phyloP scores from a whole-genome alignment of 129 eudicot species.

The sunflower (Helianthus annuus) region DNA sequence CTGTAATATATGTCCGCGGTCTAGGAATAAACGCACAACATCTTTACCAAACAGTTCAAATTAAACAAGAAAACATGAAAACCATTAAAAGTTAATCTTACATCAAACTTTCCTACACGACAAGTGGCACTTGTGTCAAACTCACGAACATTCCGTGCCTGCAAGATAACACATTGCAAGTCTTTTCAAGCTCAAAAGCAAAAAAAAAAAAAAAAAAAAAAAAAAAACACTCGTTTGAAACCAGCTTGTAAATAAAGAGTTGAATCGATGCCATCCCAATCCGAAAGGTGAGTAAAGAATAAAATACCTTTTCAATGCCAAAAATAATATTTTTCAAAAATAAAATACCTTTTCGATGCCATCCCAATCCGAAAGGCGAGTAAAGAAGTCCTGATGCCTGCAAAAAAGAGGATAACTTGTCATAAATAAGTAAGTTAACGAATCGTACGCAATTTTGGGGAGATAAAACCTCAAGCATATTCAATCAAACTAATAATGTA shows the following conservation, averaged over 20 bases:
- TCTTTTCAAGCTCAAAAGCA: background rate
- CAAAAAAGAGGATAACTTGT: constrained; percentile 14
- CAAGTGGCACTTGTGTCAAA: constrained; percentile 84
- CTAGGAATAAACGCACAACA: constrained; percentile 38
- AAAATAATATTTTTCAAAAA: too few relatives aligned
- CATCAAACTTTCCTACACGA: constrained; percentile 70
- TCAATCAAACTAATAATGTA: background rate
- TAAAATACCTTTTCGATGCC: constrained; percentile 68
- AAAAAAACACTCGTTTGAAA: too few relatives aligned
- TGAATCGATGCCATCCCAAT: too few relatives aligned
- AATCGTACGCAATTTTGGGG: background rate
- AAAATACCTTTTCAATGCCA: too few relatives aligned
- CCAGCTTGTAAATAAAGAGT: too few relatives aligned
- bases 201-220: too few relatives aligned
- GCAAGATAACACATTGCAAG: constrained; percentile 27
- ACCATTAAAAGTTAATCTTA: constrained; percentile 24
- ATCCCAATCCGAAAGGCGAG: constrained; percentile 94
- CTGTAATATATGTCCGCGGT: constrained; percentile 95
- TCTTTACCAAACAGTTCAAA: constrained; percentile 6
- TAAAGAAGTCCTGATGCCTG: constrained; percentile 78
- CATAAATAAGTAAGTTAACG: background rate
- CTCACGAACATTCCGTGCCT: constrained; percentile 84
- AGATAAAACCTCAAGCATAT: too few relatives aligned
- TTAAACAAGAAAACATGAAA: background rate
- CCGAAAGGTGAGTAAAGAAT: too few relatives aligned